Conservation (phyloP, 257 asterid species). For the Linaria vulgaris region DNA sequence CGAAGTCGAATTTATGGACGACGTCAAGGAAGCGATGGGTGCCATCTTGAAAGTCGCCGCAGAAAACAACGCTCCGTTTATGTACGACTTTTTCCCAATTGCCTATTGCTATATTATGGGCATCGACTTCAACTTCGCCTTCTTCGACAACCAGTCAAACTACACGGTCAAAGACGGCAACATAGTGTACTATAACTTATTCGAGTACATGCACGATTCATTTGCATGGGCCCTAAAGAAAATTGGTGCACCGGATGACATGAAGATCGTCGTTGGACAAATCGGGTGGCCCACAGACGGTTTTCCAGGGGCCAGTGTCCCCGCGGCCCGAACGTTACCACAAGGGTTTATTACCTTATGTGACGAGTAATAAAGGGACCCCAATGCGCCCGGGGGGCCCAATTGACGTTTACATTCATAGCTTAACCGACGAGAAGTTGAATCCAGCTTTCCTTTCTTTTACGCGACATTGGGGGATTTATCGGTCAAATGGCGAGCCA, state of each 20-base stretch:
- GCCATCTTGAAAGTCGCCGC: constrained; percentile 15
- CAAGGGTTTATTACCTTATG: constrained; percentile 29
- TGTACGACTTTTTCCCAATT: constrained; percentile 40
- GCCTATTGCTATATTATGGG: constrained; percentile 17
- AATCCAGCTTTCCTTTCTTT: constrained; percentile 15
- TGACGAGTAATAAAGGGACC: constrained; percentile 40
- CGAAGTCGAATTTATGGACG: constrained; percentile 35
- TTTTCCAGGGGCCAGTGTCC: constrained; percentile 20
- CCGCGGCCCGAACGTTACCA: constrained; percentile 42
- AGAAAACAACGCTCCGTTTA: constrained; percentile 32
- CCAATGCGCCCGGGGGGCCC: constrained; percentile 36
- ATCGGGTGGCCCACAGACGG: constrained; percentile 78
- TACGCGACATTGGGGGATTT: constrained; percentile 64
- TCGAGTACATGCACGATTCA: constrained; percentile 47
- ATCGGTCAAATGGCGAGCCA: constrained; percentile 48
- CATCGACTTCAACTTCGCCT: constrained; percentile 25
- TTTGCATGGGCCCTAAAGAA: constrained; percentile 38
- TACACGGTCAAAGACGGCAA: constrained; percentile 18
- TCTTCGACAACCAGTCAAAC: constrained; percentile 35
- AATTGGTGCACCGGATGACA: constrained; percentile 26
- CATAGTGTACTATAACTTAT: constrained; percentile 34
- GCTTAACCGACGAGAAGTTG: constrained; percentile 43
- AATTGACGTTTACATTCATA: constrained; percentile 37
- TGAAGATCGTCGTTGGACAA: constrained; percentile 38
- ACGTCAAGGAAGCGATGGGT: constrained; percentile 31